phyloP scores from a whole-genome alignment of 169 alveolate genomes.

The Eimeria falciformis region DNA sequence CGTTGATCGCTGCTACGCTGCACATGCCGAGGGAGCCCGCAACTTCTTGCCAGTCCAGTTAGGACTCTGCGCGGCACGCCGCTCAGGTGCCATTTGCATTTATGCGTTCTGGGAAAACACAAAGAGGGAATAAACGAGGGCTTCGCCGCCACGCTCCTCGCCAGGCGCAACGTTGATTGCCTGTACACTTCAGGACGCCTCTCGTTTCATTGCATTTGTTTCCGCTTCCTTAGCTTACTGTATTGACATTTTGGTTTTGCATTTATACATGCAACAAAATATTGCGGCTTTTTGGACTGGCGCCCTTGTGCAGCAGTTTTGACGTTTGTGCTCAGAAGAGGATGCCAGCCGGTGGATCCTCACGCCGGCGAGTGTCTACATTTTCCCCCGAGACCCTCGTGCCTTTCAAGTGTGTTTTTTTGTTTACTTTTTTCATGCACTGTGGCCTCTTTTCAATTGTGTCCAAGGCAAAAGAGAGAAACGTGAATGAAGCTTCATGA shows the following conservation, averaged over 20 bases:
- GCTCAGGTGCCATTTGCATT: conserved; percentile 48
- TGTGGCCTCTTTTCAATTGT: background rate
- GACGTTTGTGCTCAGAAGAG: background rate
- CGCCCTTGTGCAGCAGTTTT: background rate
- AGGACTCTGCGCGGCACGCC: conserved; percentile 88
- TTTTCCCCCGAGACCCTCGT: conserved; percentile 86
- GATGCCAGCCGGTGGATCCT: conserved; percentile 85
- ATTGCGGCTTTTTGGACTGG: background rate
- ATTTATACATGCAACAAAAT: no score
- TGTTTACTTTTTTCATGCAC: no score
- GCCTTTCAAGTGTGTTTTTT: conserved; percentile 45
- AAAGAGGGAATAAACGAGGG: no score
- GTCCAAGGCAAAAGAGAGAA: background rate
- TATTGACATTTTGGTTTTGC: no score
- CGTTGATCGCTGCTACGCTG: conserved; percentile 89
- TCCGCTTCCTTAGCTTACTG: no score
- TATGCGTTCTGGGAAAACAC: no score
- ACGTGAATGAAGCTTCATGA: background rate
- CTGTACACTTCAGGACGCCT: no score
- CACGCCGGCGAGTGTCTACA: conserved; percentile 88
- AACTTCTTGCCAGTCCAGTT: conserved; percentile 90
- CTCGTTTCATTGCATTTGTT: no score
- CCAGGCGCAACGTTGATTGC: no score
- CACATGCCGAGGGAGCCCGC: conserved; percentile 90
- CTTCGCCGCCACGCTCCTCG: no score